phyloP scores from a whole-genome alignment of 352 stramenopile genomes.

The Phytophthora foliorum region DNA sequence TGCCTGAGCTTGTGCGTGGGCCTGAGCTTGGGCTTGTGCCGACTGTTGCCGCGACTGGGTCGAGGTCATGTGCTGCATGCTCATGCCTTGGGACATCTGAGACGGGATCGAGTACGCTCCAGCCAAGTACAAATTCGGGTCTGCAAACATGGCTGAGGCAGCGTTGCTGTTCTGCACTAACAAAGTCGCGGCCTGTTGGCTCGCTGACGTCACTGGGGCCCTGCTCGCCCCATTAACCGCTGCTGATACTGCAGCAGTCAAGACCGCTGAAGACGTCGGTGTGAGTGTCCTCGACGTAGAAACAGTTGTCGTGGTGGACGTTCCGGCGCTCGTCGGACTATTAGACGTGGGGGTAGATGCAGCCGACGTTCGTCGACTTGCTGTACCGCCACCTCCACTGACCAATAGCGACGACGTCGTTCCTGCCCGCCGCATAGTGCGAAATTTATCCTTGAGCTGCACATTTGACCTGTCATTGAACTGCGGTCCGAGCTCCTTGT shows the following conservation, averaged over 20 bases:
- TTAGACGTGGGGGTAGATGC: slow-evolving; percentile 35
- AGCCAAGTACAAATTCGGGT: slow-evolving; percentile 75
- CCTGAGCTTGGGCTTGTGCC: slow-evolving; percentile 45
- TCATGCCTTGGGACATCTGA: slow-evolving; percentile 66
- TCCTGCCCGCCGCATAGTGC: slow-evolving; percentile 78
- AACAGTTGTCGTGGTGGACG: slow-evolving; percentile 4
- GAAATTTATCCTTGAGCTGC: slow-evolving; percentile 89
- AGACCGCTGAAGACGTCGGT: slow-evolving; percentile 42
- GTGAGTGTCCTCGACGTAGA: slow-evolving; percentile 33
- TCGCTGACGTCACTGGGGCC: slow-evolving; percentile 45
- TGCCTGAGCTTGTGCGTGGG: slow-evolving; percentile 47
- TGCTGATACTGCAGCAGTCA: slow-evolving; percentile 45
- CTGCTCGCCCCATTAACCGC: slow-evolving; percentile 34
- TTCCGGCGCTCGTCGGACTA: neutral
- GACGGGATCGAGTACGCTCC: slow-evolving; percentile 61
- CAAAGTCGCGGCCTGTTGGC: slow-evolving; percentile 63
- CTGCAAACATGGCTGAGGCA: slow-evolving; percentile 63
- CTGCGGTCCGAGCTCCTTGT: slow-evolving; percentile 79
- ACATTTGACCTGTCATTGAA: slow-evolving; percentile 89
- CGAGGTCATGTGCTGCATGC: slow-evolving; percentile 63
- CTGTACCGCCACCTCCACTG: slow-evolving; percentile 44
- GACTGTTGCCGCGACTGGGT: slow-evolving; percentile 52
- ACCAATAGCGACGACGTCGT: slow-evolving; percentile 50
- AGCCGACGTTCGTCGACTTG: slow-evolving; percentile 52
- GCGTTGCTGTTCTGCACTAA: slow-evolving; percentile 64